Evolutionary conservation across 2,329 filamentous ascomycete species (phyloP).

Genomic region (Stachybotrys elegans): DNA sequence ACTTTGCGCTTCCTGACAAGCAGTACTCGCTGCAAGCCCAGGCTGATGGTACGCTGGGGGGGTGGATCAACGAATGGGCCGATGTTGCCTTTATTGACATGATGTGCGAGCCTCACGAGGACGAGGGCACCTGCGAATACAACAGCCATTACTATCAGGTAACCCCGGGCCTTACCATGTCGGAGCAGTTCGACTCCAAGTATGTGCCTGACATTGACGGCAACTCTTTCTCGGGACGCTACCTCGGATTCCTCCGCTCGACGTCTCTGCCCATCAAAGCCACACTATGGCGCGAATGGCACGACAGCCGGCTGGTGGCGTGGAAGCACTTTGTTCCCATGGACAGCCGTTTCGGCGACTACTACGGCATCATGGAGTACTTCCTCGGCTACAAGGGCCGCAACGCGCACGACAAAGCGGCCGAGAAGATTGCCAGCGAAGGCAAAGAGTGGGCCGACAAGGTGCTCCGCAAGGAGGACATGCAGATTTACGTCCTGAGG

Average conservation of each 20-base stretch:
- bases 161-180: constrained; percentile 34
- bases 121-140: constrained; percentile 40
- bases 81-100: constrained; percentile 51
- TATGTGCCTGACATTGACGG: constrained; percentile 75
- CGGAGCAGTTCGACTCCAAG: constrained; percentile 57
- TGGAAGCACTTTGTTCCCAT: constrained; percentile 82
- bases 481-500: constrained; percentile 65
- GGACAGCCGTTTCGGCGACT: constrained; percentile 67
- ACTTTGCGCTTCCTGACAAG: constrained; percentile 48
- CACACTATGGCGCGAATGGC: constrained; percentile 76
- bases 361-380: constrained; percentile 70
- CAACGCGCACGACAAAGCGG: constrained; percentile 49
- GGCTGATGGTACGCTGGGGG: constrained; percentile 35
- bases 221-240: constrained; percentile 64
- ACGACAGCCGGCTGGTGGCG: constrained; percentile 65
- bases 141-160: constrained; percentile 40
- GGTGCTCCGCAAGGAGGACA: constrained; percentile 66
- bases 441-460: constrained; percentile 65
- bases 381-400: constrained; percentile 56
- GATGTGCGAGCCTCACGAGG: constrained; percentile 38
- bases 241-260: constrained; percentile 63
- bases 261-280: constrained; percentile 71
- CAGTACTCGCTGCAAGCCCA: constrained; percentile 44
- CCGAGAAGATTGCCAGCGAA: constrained; percentile 57
- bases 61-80: constrained; percentile 45